A percentile compares a stretch with the other conserved stretches of the same genome.
These are phyloP conservation scores for Termitomyces sp. DNA, from an alignment of 768 basidiomycete species.

Conservation along the genomic window DNA sequence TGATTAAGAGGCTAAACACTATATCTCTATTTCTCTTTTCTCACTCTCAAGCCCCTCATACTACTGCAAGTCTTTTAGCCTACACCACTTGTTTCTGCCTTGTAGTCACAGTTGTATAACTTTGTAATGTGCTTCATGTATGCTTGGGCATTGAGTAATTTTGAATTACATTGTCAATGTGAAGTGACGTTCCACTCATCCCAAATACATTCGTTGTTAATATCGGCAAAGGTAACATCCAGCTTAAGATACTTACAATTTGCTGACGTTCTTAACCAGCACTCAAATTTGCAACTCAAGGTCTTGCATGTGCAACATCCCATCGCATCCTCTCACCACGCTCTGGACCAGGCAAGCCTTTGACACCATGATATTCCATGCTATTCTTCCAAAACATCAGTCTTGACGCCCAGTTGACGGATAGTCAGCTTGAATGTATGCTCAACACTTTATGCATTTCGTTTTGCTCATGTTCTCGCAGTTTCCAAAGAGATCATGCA, in stretches of 20 bases:
- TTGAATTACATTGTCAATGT: too few species aligned
- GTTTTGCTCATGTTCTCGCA: constrained; percentile 16
- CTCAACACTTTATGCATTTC: too few species aligned
- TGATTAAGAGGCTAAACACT: too few species aligned
- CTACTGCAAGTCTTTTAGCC: too few species aligned
- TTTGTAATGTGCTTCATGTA: too few species aligned
- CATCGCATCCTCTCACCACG: constrained; percentile 74
- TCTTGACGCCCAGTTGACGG: constrained; percentile 44
- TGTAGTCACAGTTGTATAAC: too few species aligned
- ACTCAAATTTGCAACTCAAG: constrained; percentile 71
- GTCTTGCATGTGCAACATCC: constrained; percentile 74
- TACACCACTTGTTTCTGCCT: too few species aligned
- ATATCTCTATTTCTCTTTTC: too few species aligned
- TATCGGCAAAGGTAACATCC: constrained; percentile 76
- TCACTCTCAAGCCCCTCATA: too few species aligned
- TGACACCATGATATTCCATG: constrained; percentile 70
- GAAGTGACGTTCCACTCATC: constrained; percentile 79
- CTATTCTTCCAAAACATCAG: constrained; percentile 85
- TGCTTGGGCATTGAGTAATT: too few species aligned
- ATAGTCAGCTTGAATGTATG: constrained; percentile 35
- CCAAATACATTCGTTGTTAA: constrained; percentile 82
- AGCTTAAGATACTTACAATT: too few species aligned
- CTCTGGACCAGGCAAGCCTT: constrained; percentile 18
- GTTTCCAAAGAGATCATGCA: constrained; percentile 63
- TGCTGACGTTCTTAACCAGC: constrained; percentile 31